These are phyloP conservation scores for Astragalus membranaceus DNA, from an alignment of 306 rosid species.

Conservation along the genomic window DNA sequence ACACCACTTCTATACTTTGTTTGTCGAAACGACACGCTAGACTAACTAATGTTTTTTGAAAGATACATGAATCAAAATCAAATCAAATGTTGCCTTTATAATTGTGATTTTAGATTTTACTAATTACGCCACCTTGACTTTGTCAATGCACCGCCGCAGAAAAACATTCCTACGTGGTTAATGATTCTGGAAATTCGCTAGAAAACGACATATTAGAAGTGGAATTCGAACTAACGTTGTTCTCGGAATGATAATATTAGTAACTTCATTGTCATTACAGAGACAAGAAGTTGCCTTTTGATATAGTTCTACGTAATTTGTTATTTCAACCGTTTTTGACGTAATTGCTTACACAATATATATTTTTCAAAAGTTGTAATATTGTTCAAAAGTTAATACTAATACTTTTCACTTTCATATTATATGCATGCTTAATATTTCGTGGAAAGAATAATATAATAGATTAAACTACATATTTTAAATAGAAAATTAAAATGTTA, in stretches of 20 bases:
- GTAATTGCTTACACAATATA: neutral
- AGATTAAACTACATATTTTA: too few species aligned
- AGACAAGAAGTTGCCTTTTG: neutral
- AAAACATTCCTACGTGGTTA: neutral
- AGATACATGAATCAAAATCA: neutral
- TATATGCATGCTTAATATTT: too few species aligned
- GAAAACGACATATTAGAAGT: neutral
- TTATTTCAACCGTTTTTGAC: neutral
- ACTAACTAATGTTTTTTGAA: neutral
- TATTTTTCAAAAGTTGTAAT: too few species aligned
- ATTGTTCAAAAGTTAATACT: too few species aligned
- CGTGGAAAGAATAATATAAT: too few species aligned
- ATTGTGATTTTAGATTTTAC: neutral
- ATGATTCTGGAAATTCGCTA: neutral
- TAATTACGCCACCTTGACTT: neutral
- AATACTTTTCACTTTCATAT: too few species aligned
- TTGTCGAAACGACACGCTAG: conserved; percentile 2
- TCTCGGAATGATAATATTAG: neutral
- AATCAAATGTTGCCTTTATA: neutral
- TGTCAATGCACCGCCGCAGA: neutral
- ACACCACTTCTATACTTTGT: neutral
- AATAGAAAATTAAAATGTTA: too few species aligned
- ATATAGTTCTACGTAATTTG: too few species aligned
- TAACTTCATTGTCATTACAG: neutral
- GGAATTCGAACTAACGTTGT: neutral